Conservation (phyloP, 805 yeast genomes). For the Myxozyma melibiosi region DNA sequence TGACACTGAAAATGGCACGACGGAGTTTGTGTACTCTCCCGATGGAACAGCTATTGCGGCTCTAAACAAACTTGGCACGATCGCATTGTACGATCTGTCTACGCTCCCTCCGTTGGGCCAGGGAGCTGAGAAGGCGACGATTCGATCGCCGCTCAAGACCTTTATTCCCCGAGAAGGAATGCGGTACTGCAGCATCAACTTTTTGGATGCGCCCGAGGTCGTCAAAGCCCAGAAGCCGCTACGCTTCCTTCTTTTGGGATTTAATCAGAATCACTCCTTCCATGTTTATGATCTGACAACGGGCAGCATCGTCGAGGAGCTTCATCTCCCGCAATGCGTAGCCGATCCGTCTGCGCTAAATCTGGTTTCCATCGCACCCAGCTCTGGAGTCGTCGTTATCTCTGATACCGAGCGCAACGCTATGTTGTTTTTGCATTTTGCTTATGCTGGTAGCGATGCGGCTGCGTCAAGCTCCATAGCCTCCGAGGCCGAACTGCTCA, state of each 20-base stretch:
- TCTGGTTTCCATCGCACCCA: conserved; percentile 10
- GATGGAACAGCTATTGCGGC: conserved; percentile 28
- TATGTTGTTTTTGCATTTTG: conserved; percentile 23
- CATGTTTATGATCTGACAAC: conserved; percentile 26
- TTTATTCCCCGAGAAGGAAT: conserved; percentile 23
- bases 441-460: conserved; percentile 6
- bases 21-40: conserved; percentile 22
- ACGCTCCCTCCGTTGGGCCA: conserved; percentile 17
- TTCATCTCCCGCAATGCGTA: conserved; percentile 19
- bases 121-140: conserved; percentile 26
- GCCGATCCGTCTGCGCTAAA: conserved; percentile 5
- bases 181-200: conserved; percentile 16
- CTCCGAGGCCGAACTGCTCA: conserved; percentile 22
- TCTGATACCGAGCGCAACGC: conserved; percentile 25
- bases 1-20: conserved; percentile 18
- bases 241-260: conserved; percentile 30
- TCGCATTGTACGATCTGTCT: conserved; percentile 22
- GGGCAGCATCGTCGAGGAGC: conserved; percentile 21
- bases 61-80: conserved; percentile 13
- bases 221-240: conserved; percentile 19
- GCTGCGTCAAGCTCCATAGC: not conserved
- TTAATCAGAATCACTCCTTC: conserved; percentile 29
- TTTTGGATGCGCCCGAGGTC: conserved; percentile 24
- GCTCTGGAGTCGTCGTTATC: conserved; percentile 21
- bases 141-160: conserved; percentile 11